Evolutionary conservation across 257 asterid genomes (phyloP).

Genomic region (Solanum rostratum): DNA sequence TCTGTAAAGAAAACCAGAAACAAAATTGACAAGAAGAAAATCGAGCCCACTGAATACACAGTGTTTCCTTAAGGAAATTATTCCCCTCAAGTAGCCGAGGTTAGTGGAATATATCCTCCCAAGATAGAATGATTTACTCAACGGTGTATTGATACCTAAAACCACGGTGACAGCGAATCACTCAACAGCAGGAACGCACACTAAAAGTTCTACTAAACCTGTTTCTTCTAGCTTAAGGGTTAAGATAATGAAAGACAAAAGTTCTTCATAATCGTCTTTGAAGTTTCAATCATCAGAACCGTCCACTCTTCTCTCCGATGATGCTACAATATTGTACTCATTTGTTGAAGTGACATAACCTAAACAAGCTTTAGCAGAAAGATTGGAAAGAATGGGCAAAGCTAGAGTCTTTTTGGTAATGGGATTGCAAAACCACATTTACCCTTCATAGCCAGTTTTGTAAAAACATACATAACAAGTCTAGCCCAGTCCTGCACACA

Average conservation of each 20-base stretch:
- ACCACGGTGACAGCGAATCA: no score
- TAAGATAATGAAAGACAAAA: background rate
- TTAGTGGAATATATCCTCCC: no score
- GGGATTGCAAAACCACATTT: background rate
- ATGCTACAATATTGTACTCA: background rate
- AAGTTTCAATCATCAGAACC: background rate
- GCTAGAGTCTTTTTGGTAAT: background rate
- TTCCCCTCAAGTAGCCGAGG: no score
- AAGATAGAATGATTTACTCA: no score
- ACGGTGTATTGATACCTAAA: no score
- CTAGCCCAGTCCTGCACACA: background rate
- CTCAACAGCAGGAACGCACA: no score
- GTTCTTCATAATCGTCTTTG: background rate
- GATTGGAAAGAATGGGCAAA: background rate
- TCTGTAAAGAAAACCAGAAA: no score
- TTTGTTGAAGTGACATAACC: background rate
- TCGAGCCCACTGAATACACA: no score
- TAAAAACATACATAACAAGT: background rate
- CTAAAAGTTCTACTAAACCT: no score
- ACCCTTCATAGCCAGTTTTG: background rate
- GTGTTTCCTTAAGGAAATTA: no score
- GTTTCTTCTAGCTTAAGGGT: background rate
- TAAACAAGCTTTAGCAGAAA: background rate
- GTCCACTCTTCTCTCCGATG: background rate
- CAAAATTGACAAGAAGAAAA: no score